Evolutionary conservation across 257 asterid species (phyloP), one percentile per base, ranked within the genome.

Genomic region (Paulownia fortunei): DNA sequence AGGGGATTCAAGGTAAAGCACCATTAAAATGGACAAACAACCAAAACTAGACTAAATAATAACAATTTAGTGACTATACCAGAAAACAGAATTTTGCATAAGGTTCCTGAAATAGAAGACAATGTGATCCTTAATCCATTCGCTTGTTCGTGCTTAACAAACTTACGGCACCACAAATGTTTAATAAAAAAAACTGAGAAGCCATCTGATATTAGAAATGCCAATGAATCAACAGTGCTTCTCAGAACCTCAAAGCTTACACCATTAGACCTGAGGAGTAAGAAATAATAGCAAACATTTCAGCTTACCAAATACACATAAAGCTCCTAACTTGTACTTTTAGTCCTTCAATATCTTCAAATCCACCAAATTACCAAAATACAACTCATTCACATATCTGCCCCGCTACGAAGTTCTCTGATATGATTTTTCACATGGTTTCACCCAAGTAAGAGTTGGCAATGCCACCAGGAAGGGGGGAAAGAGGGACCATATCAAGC

Each of bases 191-290:
- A 23, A 9, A 72, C 49, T 2, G 49, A 42, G 47, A 54, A 55
- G 79, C 76, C 82, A 32, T 65, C 49, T 21, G 71, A 76, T 44
- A 54, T 34, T 37, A 41, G 46, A 47, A 10, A 46, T 3, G 16
- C 39, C 68, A 42, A 30, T 34, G 15, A 52, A 36, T 30, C 71
- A 8, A 51, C 39, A 24, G 24, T 23, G 54, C 42, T 32, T 49
- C 70, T 24, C 39, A 10, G 15, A 72, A 63, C 79, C 71, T 72
- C 65, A 13, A 72, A 24, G 42, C 60, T 37, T 67, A 52, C 42
- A 3, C 61, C 69, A 67, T 11, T 27, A 36, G 15, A 72, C 77
- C 85, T 66, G 63, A 41, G 32, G 42, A 75, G 39, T 60, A 76
- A 26, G 36, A 16, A 44, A 67, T 62, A 8, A 8, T 0, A 58